Evolutionary conservation across 805 yeast species (phyloP), one percentile per base, ranked within the genome.

Genomic region (Metschnikowia noctiluminum): DNA sequence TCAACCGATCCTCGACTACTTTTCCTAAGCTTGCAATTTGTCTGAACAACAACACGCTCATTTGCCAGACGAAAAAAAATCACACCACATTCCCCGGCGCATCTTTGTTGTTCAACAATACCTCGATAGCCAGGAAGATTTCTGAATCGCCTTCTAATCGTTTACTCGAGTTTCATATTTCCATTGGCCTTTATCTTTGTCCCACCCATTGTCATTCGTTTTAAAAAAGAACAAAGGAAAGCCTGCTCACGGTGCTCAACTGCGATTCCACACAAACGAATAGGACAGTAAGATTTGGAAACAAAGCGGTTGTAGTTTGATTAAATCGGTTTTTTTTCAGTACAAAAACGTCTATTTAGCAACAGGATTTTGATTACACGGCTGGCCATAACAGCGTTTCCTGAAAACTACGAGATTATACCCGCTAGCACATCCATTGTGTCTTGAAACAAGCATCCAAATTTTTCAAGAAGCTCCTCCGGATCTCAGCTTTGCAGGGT

Each of bases 191-290:
- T 12, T 30, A 3, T 3, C 13, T 6, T n/a, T 28, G 11, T 9
- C 45, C 45, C 38, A 42, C 45, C 38, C 45, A 42, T 42, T 27
- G 45, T 35, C 45, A 35, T 35, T 42, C 45, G 38, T 15, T 40
- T 14, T 3, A 8, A 30, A 14, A 16, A 26, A 21, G 28, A 37
- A 11, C 12, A 34, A 13, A 13, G 14, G 15, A 34, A 34, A 14
- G 36, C 36, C 36, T 21, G 21, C 21, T 21, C 21, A 21, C 21
- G 21, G 21, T 21, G 4, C 21, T 21, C 21, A 4, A 21, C 21
- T 21, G 21, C 21, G 21, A 21, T 21, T 21, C 21, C 21, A 31
- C 34, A 31, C 34, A 3, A 11, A 11, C 13, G 34, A 31, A 2
- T 3, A 10, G 3, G 11, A 10, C 13, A 31, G 34, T 10, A 5